Percentiles rank a stretch among this genome's conserved stretches.
Conservation (phyloP, 164 flowering plant genomes). For the Dillenia turbinata region DNA sequence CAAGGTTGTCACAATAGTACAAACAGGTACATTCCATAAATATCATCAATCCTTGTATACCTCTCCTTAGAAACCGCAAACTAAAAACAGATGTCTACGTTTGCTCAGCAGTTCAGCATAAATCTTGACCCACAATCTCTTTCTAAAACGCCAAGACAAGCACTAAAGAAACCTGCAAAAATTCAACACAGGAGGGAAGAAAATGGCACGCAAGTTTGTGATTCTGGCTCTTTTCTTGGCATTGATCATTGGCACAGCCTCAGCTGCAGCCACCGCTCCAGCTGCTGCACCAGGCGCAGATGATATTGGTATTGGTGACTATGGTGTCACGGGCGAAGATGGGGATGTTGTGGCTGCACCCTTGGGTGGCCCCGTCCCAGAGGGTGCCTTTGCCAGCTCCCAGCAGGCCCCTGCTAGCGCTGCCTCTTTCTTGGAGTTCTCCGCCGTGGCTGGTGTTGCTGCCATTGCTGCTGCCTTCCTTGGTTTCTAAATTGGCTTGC, state of each 20-base stretch:
- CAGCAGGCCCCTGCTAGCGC: constrained; percentile 1
- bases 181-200: no score
- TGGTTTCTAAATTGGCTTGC: constrained; percentile 10
- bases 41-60: no score
- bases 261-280: background rate
- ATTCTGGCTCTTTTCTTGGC: constrained; percentile 27
- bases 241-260: constrained; percentile 9
- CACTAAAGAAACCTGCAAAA: no score
- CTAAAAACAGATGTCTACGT: no score
- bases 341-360: no score
- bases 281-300: background rate
- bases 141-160: no score
- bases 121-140: no score
- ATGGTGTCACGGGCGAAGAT: background rate
- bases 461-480: constrained; percentile 13
- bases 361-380: background rate
- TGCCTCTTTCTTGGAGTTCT: constrained; percentile 10
- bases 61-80: no score
- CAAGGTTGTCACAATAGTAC: no score
- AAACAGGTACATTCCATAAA: no score
- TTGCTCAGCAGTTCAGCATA: no score
- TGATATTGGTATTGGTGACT: background rate
- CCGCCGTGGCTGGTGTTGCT: constrained; percentile 19
- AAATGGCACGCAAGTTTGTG: constrained; percentile 33
- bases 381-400: background rate